Percentiles rank a stretch among this genome's conserved stretches.
Conservation (phyloP, 2,329 filamentous ascomycete genomes). For the Penicillium sp. region DNA sequence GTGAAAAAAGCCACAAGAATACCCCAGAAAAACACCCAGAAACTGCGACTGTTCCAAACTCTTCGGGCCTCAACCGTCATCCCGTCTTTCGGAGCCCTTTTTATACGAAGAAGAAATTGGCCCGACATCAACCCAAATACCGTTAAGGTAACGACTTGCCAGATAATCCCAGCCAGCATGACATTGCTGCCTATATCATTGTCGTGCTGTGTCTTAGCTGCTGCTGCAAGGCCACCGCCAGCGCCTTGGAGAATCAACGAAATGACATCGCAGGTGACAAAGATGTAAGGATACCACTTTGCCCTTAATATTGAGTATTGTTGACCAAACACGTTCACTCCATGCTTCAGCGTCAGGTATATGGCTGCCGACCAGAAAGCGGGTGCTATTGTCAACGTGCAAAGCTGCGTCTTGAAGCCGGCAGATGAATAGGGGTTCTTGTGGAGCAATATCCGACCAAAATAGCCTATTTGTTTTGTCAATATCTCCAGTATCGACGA, state of each 20-base stretch:
- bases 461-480: neutral
- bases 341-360: neutral
- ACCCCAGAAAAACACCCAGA: neutral
- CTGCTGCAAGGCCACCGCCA: neutral
- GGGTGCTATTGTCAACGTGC: neutral
- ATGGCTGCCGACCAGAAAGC: neutral
- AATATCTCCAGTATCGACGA: rapidly evolving
- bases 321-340: neutral
- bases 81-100: neutral
- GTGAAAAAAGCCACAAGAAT: neutral
- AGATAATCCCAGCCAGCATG: neutral
- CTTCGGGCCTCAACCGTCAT: neutral
- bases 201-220: neutral
- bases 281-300: neutral
- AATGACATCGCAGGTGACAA: neutral
- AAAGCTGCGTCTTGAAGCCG: neutral
- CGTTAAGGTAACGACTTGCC: neutral
- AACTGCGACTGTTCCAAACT: neutral
- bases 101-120: neutral
- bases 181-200: neutral
- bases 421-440: neutral
- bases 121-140: neutral
- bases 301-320: neutral
- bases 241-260: neutral
- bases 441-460: neutral